A percentile compares a stretch with the other conserved stretches of the same genome.
Evolutionary conservation across 2,329 filamentous ascomycete species (phyloP).

Genomic region (Hirsutella rhossiliensis): DNA sequence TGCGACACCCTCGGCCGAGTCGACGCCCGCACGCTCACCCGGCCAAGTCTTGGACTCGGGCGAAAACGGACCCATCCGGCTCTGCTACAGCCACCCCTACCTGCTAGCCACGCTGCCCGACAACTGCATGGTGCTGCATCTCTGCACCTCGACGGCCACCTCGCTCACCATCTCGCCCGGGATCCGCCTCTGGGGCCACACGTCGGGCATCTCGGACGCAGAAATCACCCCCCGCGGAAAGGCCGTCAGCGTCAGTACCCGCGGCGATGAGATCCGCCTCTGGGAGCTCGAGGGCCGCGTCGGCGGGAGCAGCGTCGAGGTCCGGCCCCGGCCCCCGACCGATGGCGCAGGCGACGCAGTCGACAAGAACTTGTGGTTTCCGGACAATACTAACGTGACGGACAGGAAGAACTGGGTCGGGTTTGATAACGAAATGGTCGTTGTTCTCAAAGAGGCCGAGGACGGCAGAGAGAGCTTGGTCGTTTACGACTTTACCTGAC

Average conservation of each 20-base stretch:
- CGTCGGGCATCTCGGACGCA: conserved; percentile 75
- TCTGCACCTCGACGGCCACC: conserved; percentile 62
- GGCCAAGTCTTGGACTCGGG: conserved; percentile 4
- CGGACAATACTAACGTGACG: conserved; percentile 20
- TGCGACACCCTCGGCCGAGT: conserved; percentile 5
- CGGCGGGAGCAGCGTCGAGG: conserved; percentile 39
- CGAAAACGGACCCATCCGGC: conserved; percentile 40
- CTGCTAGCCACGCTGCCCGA: conserved; percentile 74
- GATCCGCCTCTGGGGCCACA: conserved; percentile 79
- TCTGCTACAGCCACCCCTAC: conserved; percentile 72
- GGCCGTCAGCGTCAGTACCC: conserved; percentile 74
- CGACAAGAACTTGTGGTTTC: background rate
- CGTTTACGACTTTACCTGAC: conserved; percentile 71
- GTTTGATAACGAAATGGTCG: conserved; percentile 87
- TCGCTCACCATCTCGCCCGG: conserved; percentile 59
- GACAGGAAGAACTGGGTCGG: conserved; percentile 57
- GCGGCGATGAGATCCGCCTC: conserved; percentile 69
- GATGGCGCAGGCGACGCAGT: conserved; percentile 9
- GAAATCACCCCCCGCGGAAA: conserved; percentile 77
- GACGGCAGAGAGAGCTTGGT: conserved; percentile 61
- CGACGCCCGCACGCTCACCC: conserved; percentile 4
- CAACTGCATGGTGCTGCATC: conserved; percentile 74
- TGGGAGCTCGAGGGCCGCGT: conserved; percentile 78
- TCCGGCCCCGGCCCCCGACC: conserved; percentile 26
- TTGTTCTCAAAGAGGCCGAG: conserved; percentile 62